A percentile compares a stretch with the other conserved stretches of the same genome.
Conservation (phyloP, 345 rosid genomes). For the Ceriops zippeliana region DNA sequence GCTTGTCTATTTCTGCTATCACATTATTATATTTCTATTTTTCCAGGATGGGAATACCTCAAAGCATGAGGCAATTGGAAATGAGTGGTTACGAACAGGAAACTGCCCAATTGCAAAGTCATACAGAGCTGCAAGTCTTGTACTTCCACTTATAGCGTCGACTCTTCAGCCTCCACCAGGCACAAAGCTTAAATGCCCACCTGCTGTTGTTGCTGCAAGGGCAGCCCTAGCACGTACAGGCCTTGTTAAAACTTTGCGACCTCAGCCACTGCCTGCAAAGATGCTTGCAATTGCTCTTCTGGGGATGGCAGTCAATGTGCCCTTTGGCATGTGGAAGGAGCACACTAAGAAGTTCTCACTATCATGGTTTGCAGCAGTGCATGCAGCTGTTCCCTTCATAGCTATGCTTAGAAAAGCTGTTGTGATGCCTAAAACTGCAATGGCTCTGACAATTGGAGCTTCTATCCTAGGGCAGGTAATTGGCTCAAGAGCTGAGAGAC, state of each 20-base stretch:
- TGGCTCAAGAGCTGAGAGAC: constrained; percentile 85
- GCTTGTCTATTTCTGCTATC: not conserved
- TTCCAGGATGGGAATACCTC: constrained; percentile 49
- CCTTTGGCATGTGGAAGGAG: constrained; percentile 84
- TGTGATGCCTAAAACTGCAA: constrained; percentile 79
- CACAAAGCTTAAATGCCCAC: constrained; percentile 67
- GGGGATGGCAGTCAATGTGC: constrained; percentile 88
- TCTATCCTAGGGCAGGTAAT: constrained; percentile 82
- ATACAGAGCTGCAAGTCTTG: constrained; percentile 61
- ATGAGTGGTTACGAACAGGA: constrained; percentile 75
- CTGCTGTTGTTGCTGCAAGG: constrained; percentile 75
- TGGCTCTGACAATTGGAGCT: constrained; percentile 83
- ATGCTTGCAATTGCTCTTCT: constrained; percentile 69
- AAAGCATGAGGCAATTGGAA: constrained; percentile 66
- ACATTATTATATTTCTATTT: constrained; percentile 4
- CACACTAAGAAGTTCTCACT: constrained; percentile 77
- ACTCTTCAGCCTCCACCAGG: constrained; percentile 64
- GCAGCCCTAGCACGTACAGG: constrained; percentile 78
- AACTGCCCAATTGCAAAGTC: constrained; percentile 91
- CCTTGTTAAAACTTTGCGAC: constrained; percentile 63
- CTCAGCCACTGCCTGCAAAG: constrained; percentile 86
- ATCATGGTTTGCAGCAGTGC: constrained; percentile 81
- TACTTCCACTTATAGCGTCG: constrained; percentile 68
- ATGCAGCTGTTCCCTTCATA: constrained; percentile 92
- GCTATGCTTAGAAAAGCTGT: constrained; percentile 90